Evolutionary conservation across 1,284 basidiomycete species (phyloP), one percentile per base, ranked within the genome.

Genomic region (Apiotrichum veenhuisii): DNA sequence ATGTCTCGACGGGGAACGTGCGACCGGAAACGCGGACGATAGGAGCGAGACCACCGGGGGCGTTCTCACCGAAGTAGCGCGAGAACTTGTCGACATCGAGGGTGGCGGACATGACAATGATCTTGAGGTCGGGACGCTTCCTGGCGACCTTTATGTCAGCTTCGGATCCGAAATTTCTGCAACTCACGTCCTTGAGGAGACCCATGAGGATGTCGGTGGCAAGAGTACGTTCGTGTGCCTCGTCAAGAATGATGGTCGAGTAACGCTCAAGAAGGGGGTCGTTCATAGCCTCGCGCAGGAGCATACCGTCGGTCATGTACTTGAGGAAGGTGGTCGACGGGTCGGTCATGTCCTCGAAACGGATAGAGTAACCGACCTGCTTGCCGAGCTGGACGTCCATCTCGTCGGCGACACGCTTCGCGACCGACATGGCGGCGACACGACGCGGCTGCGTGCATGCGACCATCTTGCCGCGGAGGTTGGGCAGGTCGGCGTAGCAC

Each of bases 231-330:
- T 98, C 96, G 81, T 99, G 96, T 8, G 92, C 96, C 80, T 98
- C 96, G 75, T 99, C 96, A 58, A 98, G 86, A 67, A 99, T 97
- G 77, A 98, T 91, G 18, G 93, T 96, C 34, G 91, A 94, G 78
- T 99, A 99, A 14, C 91, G 85, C 48, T 84, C 82, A 27, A 98
- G 84, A 48, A 86, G 83, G 33, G 90, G 88, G 76, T 98, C 96
- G 77, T 95, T 91, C 91, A 98, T 97, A 9, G 93, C 94, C 80
- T 98, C 94, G 40, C 94, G 87, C 27, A 96, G 83, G 58, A 93
- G 83, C 93, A 98, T 96, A 84, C 95, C 95, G 67, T 99, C 95
- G 14, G 95, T 98, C 94, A 98, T 97, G 80, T 98, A 98, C 75
- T 95, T 94, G 66, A 97, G 81, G 77, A 96, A 94, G 0, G 93